Conservation (phyloP, 148 eudicot species). For the Amaranthus hypochondriacus region DNA sequence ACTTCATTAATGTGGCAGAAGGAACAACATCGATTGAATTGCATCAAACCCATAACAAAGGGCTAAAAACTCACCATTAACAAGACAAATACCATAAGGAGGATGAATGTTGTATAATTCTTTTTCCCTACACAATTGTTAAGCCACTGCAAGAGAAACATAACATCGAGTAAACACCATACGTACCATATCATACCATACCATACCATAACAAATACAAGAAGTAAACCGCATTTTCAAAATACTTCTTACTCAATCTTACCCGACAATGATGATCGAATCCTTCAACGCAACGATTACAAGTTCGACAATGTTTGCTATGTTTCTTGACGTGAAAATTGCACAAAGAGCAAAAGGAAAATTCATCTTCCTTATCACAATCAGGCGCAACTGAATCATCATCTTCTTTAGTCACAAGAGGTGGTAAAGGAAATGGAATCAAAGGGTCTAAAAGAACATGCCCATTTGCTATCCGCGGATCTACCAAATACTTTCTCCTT, state of each 20-base stretch:
- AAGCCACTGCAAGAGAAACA: slow-evolving; percentile 62
- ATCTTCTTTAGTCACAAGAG: slow-evolving; percentile 62
- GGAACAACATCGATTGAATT: slow-evolving; percentile 13
- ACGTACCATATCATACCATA: neutral
- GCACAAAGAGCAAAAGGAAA: slow-evolving; percentile 76
- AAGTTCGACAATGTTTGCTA: slow-evolving; percentile 90
- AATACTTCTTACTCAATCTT: slow-evolving; percentile 2
- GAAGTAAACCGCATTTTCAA: no score
- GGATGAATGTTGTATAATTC: slow-evolving; percentile 85
- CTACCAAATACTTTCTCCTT: slow-evolving; percentile 70
- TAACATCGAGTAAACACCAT: slow-evolving; percentile 11
- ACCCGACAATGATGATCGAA: slow-evolving; percentile 98
- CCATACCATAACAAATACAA: neutral
- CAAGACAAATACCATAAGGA: slow-evolving; percentile 62
- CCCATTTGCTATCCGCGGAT: slow-evolving; percentile 36
- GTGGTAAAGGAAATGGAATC: slow-evolving; percentile 49
- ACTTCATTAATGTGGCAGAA: no score
- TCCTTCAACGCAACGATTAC: slow-evolving; percentile 93
- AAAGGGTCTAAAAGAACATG: slow-evolving; percentile 60
- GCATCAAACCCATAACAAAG: neutral
- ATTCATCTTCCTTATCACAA: slow-evolving; percentile 40
- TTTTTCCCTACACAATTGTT: slow-evolving; percentile 93
- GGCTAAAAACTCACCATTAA: slow-evolving; percentile 56
- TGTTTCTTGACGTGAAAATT: slow-evolving; percentile 69
- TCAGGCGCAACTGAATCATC: slow-evolving; percentile 35